Base-by-base conservation (phyloP, 176 grass and related monocot genomes). In the Ananas comosus region DNA sequence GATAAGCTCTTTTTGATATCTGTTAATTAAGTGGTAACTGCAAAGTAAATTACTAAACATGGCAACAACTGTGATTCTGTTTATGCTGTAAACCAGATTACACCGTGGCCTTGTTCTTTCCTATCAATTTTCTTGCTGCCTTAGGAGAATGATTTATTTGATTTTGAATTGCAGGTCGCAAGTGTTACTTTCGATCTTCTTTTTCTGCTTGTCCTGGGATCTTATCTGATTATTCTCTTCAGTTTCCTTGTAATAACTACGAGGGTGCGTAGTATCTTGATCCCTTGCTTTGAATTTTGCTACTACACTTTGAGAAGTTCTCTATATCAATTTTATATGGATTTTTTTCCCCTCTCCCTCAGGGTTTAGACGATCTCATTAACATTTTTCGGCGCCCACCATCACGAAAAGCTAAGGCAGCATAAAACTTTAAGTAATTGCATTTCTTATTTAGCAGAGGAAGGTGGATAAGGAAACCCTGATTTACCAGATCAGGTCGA, bases 321-420 rank as follows among this genome's bases (percentile, higher is more conserved):
- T 42, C 33, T 42, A 12, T 52, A 69, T 18, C 3, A 13, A 2
- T n/a, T 16, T 50, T 13, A 65, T 10, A 19, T 63, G n/a, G 49
- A 13, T 13, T 42, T 66, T 59, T 51, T 42, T 42, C 5, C 0
- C 33, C 33, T 7, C 33, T 42, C 4, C 58, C 23, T 1, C 84
- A 99, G 95, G 95, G 95, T 75, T 80, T 99, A 47, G 94, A 99
- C 73, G 94, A 99, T 86, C 94, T 99, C 48, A 92, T 99, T 18
- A 90, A 90, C 80, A 99, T 99, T 80, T 90, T 99, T 65, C 86
- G 90, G 29, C 86, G 94, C 10, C 89, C 94, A 48, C 78, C 86
- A n/a, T 82, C 78, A 48, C 89, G 94, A 33, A 99, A 99, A 74
- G 64, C 77, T 25, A 99, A 99, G 78, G 82, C 84, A 64, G 77